Evolutionary conservation across 805 yeast species (phyloP).

Genomic region (Wickerhamiella bombiphila): DNA sequence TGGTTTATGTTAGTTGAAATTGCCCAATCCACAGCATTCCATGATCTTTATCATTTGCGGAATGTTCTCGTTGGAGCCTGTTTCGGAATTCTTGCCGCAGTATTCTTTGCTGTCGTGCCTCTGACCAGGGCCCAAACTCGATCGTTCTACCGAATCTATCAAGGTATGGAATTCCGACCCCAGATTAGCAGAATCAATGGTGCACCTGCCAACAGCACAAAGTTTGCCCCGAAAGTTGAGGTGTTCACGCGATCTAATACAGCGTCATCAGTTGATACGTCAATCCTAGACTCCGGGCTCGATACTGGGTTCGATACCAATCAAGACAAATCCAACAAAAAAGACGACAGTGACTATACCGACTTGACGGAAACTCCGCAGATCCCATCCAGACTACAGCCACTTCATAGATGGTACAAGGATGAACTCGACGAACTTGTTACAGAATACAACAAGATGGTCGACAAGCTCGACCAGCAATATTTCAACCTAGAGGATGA

Average conservation of each 20-base stretch:
- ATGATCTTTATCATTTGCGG: conserved; percentile 5
- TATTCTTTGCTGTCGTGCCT: conserved; percentile 9
- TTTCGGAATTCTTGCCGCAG: conserved; percentile 10
- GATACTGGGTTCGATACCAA: neutral
- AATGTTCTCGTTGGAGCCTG: conserved; percentile 12
- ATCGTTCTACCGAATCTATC: conserved; percentile 14
- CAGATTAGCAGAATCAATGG: no score
- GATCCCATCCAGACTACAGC: conserved; percentile 11
- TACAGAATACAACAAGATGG: conserved; percentile 82
- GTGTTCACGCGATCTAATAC: neutral
- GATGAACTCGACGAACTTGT: conserved; percentile 85
- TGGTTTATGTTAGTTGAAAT: conserved; percentile 13
- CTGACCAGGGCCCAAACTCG: conserved; percentile 12
- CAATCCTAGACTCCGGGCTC: neutral
- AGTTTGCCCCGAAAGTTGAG: neutral
- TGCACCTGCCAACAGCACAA: neutral
- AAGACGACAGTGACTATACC: neutral
- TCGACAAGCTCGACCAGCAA: conserved; percentile 72
- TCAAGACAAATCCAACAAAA: neutral
- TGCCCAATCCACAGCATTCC: conserved; percentile 6
- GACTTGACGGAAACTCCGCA: conserved; percentile 8
- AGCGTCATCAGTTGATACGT: neutral
- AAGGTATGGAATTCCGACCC: conserved; percentile 11
- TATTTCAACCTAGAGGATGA: conserved; percentile 77
- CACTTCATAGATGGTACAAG: conserved; percentile 9